Evolutionary conservation across 768 basidiomycete species (phyloP).

Genomic region (Punctularia strigosozonata): DNA sequence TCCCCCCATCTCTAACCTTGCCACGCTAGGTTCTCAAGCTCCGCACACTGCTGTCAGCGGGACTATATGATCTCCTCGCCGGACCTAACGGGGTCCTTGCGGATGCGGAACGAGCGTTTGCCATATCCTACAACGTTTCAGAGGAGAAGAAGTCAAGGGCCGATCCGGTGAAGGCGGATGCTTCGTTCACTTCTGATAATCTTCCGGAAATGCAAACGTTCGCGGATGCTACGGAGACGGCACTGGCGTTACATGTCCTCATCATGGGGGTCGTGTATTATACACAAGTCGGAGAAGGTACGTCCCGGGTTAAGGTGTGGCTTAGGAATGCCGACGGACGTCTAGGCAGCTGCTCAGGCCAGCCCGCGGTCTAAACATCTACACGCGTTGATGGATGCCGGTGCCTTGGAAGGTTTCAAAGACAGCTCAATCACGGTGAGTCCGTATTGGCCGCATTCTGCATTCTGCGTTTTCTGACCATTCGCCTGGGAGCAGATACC

Average conservation of each 20-base stretch:
- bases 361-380: slow-evolving; percentile 42
- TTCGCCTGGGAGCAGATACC: slow-evolving; percentile 13
- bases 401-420: slow-evolving; percentile 27
- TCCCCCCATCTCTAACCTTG: too few species aligned
- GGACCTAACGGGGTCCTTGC: slow-evolving; percentile 35
- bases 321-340: too few species aligned
- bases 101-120: slow-evolving; percentile 37
- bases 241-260: slow-evolving; percentile 46
- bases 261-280: slow-evolving; percentile 49
- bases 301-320: too few species aligned
- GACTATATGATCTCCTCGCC: slow-evolving; percentile 32
- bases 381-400: slow-evolving; percentile 58
- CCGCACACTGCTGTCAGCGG: too few species aligned
- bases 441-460: background rate
- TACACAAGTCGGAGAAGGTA: slow-evolving; percentile 47
- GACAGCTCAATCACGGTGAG: slow-evolving; percentile 28
- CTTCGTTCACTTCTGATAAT: slow-evolving; percentile 3
- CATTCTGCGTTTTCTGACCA: slow-evolving; percentile 6
- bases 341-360: slow-evolving; percentile 27
- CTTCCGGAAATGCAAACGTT: slow-evolving; percentile 9
- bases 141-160: slow-evolving; percentile 11
- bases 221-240: slow-evolving; percentile 22
- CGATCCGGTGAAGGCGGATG: slow-evolving; percentile 1
- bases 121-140: slow-evolving; percentile 21
- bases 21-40: too few species aligned